Percentiles rank a stretch among this genome's conserved stretches.
Evolutionary conservation across 768 basidiomycete species (phyloP).

Genomic region (Trametes villosa): DNA sequence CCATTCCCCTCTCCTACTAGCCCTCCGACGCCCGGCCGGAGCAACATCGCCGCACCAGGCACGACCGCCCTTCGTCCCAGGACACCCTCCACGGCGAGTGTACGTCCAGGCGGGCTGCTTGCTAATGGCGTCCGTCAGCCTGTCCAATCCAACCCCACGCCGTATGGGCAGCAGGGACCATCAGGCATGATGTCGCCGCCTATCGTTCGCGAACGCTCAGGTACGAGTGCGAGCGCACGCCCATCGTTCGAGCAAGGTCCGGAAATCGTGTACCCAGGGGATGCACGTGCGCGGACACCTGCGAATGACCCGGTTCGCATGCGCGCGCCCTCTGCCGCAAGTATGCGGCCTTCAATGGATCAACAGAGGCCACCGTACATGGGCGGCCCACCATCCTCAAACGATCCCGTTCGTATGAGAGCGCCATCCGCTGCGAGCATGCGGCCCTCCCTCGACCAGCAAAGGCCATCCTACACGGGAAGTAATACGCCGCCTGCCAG

Average conservation of each 20-base stretch:
- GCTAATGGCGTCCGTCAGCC: constrained; percentile 13
- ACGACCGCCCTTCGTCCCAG: constrained; percentile 16
- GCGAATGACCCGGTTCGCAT: constrained; percentile 13
- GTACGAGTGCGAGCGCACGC: constrained; percentile 16
- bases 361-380: constrained; percentile 26
- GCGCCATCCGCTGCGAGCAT: constrained; percentile 32
- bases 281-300: constrained; percentile 11
- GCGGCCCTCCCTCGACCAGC: constrained; percentile 26
- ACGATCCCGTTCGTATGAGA: constrained; percentile 20
- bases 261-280: constrained; percentile 27
- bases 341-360: constrained; percentile 24
- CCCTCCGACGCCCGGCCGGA: constrained; percentile 21
- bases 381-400: constrained; percentile 7
- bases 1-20: constrained; percentile 26
- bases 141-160: constrained; percentile 20
- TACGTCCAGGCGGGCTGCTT: constrained; percentile 8
- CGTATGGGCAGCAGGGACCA: constrained; percentile 6
- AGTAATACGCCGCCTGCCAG: neutral
- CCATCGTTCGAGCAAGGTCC: constrained; percentile 13
- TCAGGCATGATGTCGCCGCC: constrained; percentile 5
- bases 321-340: constrained; percentile 32
- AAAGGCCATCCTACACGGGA: constrained; percentile 20
- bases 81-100: constrained; percentile 21
- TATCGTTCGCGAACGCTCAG: constrained; percentile 13
- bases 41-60: constrained; percentile 8